Percentiles rank a stretch among this genome's conserved stretches.
Evolutionary conservation across 2,329 filamentous ascomycete genomes (phyloP).

Genomic region (Aulographum hederae): DNA sequence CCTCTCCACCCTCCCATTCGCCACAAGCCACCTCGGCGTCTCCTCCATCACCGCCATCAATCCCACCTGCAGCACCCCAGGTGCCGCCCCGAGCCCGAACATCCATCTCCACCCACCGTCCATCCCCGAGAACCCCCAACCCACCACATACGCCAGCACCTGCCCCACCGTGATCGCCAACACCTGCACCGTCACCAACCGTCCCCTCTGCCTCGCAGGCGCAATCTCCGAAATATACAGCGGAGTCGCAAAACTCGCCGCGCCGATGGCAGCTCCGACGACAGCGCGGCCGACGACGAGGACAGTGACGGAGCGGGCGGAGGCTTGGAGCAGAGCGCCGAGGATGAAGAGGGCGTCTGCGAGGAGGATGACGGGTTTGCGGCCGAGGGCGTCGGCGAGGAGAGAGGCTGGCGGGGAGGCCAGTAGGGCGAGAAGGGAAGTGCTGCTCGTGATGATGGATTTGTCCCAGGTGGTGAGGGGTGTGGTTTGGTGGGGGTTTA

Average conservation of each 20-base stretch:
- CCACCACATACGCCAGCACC: conserved; percentile 71
- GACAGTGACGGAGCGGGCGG: conserved; percentile 33
- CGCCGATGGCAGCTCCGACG: conserved; percentile 56
- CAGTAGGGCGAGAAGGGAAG: conserved; percentile 37
- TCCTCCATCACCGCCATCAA: conserved; percentile 64
- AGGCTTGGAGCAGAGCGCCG: conserved; percentile 48
- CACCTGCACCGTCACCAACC: conserved; percentile 64
- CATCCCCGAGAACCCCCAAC: conserved; percentile 49
- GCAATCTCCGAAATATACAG: conserved; percentile 79
- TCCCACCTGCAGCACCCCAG: conserved; percentile 51
- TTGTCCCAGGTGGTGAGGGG: conserved; percentile 35
- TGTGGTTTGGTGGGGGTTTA: conserved; percentile 28
- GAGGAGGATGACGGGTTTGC: conserved; percentile 63
- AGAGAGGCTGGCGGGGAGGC: conserved; percentile 35
- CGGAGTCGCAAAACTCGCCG: conserved; percentile 66
- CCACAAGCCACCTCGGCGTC: conserved; percentile 74
- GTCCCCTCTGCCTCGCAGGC: conserved; percentile 56
- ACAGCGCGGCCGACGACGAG: conserved; percentile 54
- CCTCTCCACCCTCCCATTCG: conserved; percentile 39
- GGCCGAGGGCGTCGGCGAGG: conserved; percentile 54
- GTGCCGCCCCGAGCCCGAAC: conserved; percentile 68
- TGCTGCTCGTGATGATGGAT: conserved; percentile 38
- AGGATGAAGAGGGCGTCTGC: conserved; percentile 44
- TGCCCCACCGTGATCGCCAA: conserved; percentile 79
- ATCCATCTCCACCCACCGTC: conserved; percentile 70